Evolutionary conservation across 2,329 filamentous ascomycete species (phyloP), one percentile per base, ranked within the genome.

Genomic region (Fonsecaea erecta): DNA sequence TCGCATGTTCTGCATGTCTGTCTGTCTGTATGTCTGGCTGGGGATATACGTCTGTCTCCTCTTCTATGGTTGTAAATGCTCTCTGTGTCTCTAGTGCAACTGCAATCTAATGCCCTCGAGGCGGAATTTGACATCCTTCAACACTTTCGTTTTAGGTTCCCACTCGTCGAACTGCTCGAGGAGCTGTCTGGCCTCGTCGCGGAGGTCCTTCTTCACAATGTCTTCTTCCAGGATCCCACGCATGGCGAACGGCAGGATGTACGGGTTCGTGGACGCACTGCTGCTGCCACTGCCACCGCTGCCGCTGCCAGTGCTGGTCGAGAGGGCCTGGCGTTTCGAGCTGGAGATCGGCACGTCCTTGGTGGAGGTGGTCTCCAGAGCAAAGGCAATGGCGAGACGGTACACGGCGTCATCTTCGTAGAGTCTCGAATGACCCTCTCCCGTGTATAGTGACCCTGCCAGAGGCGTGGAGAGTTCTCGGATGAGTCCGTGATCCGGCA

Each of bases 61-160:
- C 11, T 11, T 34, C 53, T 56, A 34, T 62, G 52, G n/a, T 35
- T 53, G 9, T 53, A 53, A 14, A 57, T 46, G 8, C 8, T 30
- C 28, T 8, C 8, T 34, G 11, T 32, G n/a, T n/a, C n/a, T 53
- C 51, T 53, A 60, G n/a, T 51, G 26, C 40, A 97, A 80, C 79
- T 93, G 96, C 54, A 92, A 97, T 73, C 92, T 86, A 52, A 99
- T 91, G 2, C 90, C 94, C 79, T 98, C 95, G 21, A 99, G 82
- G 67, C 95, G 85, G 77, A 96, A 98, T 77, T 96, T 96, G 53
- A 99, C 93, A 77, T 99, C 95, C 79, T 95, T 97, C 64, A 99
- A 79, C 51, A 91, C 91, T 80, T 98, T 99, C 7, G 89, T 96
- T 0, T 83, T 84, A 0, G 95, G 95, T 74, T 90, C 93, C 95